Conservation (phyloP, 768 basidiomycete species). For the Lenzites betulinus region DNA sequence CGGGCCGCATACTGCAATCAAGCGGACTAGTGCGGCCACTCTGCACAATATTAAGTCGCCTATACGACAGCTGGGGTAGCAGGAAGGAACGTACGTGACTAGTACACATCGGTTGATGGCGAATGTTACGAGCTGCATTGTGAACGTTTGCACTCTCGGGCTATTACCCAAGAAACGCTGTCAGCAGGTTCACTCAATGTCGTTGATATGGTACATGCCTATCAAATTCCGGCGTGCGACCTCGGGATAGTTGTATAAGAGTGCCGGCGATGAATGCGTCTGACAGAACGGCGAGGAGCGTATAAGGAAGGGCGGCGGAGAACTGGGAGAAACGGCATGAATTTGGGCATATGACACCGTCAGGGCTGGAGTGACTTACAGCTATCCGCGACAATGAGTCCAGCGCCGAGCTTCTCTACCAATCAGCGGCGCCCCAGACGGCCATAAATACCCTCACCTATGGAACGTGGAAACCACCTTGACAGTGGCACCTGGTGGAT, state of each 20-base stretch:
- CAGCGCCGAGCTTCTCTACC: neutral
- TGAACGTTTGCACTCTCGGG: neutral
- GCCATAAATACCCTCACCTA: neutral
- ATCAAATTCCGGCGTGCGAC: conserved; percentile 4
- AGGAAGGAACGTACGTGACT: conserved; percentile 3
- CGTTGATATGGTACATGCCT: neutral
- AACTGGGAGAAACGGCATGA: neutral
- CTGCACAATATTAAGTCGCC: neutral
- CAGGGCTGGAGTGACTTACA: neutral
- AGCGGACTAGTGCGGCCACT: conserved; percentile 8
- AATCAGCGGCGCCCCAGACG: neutral
- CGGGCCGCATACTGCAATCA: conserved; percentile 10
- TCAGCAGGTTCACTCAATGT: neutral
- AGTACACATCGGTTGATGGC: conserved; percentile 15
- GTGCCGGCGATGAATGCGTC: conserved; percentile 20
- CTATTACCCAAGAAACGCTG: neutral
- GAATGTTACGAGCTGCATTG: conserved; percentile 8
- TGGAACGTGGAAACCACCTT: conserved; percentile 17
- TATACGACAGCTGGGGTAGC: too few species aligned
- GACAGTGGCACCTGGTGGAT: conserved; percentile 8
- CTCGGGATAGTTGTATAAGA: conserved; percentile 14
- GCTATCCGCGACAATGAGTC: conserved; percentile 13
- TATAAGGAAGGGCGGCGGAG: conserved; percentile 16
- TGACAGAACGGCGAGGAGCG: conserved; percentile 17
- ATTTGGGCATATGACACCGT: neutral